A percentile compares a stretch with the other conserved stretches of the same genome.
Evolutionary conservation across 108 stramenopile species (phyloP).

Genomic region (Nitzschia inconspicua): DNA sequence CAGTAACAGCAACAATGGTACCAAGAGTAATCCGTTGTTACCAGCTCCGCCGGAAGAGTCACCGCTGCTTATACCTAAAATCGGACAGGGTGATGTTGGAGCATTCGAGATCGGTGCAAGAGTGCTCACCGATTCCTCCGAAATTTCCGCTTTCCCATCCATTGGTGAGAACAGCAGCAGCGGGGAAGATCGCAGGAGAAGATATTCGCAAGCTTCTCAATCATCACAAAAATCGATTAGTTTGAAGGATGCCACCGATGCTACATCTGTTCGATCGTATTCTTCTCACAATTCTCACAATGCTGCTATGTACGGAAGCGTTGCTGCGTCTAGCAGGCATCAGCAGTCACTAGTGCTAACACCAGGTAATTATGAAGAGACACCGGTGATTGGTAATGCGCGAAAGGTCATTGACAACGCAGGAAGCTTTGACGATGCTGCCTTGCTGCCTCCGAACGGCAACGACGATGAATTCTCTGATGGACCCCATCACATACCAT

Average conservation of each 20-base stretch:
- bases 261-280: too few species aligned
- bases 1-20: neutral
- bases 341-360: conserved; percentile 12
- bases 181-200: too few species aligned
- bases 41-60: conserved; percentile 13
- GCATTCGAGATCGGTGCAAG: neutral
- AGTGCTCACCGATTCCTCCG: conserved; percentile 10
- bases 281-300: too few species aligned
- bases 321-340: neutral
- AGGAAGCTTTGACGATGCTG: conserved; percentile 1
- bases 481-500: conserved; percentile 8
- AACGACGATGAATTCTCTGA: neutral
- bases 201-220: too few species aligned
- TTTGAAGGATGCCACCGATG: too few species aligned
- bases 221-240: too few species aligned
- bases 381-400: conserved; percentile 25
- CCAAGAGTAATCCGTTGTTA: neutral
- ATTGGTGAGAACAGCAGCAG: too few species aligned
- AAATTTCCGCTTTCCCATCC: conserved; percentile 28
- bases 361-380: conserved; percentile 29
- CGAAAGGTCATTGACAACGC: conserved; percentile 6
- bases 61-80: neutral
- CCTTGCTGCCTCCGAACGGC: conserved; percentile 2
- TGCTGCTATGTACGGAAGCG: too few species aligned
- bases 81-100: neutral